Percentiles rank a stretch among this genome's conserved stretches.
phyloP scores from a whole-genome alignment of 2,329 filamentous ascomycete genomes.

The Zymoseptoria pseudotritici region DNA sequence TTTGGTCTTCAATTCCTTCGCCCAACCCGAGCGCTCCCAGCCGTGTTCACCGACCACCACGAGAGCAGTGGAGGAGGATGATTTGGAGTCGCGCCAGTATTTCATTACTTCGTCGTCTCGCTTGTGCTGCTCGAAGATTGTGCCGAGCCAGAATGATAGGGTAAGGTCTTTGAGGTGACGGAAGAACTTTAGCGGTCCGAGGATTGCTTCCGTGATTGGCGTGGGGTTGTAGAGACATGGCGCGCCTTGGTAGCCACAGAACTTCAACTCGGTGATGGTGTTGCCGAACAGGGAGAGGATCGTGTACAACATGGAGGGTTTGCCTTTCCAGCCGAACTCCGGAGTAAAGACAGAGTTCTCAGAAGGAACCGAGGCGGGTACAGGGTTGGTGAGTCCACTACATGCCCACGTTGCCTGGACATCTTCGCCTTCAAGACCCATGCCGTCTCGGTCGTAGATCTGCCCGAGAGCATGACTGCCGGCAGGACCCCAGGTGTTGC shows the following conservation, averaged over 20 bases:
- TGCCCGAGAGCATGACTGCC: slow-evolving; percentile 13
- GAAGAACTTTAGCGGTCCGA: slow-evolving; percentile 36
- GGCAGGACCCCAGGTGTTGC: slow-evolving; percentile 39
- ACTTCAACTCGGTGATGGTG: slow-evolving; percentile 40
- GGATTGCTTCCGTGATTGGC: slow-evolving; percentile 32
- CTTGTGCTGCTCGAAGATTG: slow-evolving; percentile 28
- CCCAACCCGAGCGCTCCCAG: slow-evolving; percentile 29
- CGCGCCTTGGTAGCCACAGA: slow-evolving; percentile 41
- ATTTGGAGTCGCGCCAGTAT: slow-evolving; percentile 38
- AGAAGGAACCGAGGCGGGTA: slow-evolving; percentile 22
- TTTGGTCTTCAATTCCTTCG: slow-evolving; percentile 33
- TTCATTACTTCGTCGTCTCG: slow-evolving; percentile 34
- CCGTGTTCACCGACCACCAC: slow-evolving; percentile 11
- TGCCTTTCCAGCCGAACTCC: slow-evolving; percentile 30
- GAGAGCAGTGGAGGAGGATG: slow-evolving; percentile 34
- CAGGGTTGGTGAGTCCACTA: slow-evolving; percentile 25
- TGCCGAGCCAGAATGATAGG: slow-evolving; percentile 37
- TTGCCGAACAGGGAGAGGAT: slow-evolving; percentile 35
- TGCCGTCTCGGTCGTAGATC: slow-evolving; percentile 18
- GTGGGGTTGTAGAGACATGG: slow-evolving; percentile 35
- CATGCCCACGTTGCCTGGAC: background rate
- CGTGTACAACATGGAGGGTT: slow-evolving; percentile 35
- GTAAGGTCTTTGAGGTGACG: slow-evolving; percentile 36
- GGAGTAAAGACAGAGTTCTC: background rate
- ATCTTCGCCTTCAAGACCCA: slow-evolving; percentile 16